Evolutionary conservation across 306 rosid species (phyloP).

Genomic region (Alnus rubra): DNA sequence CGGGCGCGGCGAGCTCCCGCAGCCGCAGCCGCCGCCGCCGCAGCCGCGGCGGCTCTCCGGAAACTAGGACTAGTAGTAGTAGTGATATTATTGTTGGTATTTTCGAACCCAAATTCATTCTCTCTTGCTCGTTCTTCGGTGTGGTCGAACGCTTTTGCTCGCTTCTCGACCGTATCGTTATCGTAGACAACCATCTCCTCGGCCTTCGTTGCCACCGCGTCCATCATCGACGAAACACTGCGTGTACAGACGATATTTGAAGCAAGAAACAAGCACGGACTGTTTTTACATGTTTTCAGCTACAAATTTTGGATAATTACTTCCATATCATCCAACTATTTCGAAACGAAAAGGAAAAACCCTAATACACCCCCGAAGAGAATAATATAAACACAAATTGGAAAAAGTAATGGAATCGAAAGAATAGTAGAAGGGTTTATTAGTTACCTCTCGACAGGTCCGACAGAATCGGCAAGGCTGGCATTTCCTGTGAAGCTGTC

Average conservation of each 20-base stretch:
- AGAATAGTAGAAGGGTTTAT: slow-evolving; percentile 4
- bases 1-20: slow-evolving; percentile 17
- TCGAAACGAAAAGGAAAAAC: slow-evolving; percentile 32
- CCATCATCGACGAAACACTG: slow-evolving; percentile 65
- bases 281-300: not conserved
- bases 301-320: slow-evolving; percentile 22
- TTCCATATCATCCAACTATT: not conserved
- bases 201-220: slow-evolving; percentile 21
- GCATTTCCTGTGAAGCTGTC: slow-evolving; percentile 41
- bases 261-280: not conserved
- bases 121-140: slow-evolving; percentile 9
- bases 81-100: not conserved
- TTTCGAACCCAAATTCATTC: slow-evolving; percentile 3
- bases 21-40: not conserved
- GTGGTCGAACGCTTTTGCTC: slow-evolving; percentile 7
- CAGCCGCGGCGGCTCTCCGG: slow-evolving; percentile 1
- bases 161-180: slow-evolving; percentile 8
- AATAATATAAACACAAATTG: not conserved
- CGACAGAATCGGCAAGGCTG: slow-evolving; percentile 49
- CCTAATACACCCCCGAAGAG: slow-evolving; percentile 42
- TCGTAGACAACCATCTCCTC: slow-evolving; percentile 11
- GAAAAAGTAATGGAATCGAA: slow-evolving; percentile 18
- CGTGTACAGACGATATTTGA: slow-evolving; percentile 7
- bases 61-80: not conserved
- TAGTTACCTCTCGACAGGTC: slow-evolving; percentile 61